phyloP scores from a whole-genome alignment of 768 basidiomycete genomes.

The Russula vinacea region DNA sequence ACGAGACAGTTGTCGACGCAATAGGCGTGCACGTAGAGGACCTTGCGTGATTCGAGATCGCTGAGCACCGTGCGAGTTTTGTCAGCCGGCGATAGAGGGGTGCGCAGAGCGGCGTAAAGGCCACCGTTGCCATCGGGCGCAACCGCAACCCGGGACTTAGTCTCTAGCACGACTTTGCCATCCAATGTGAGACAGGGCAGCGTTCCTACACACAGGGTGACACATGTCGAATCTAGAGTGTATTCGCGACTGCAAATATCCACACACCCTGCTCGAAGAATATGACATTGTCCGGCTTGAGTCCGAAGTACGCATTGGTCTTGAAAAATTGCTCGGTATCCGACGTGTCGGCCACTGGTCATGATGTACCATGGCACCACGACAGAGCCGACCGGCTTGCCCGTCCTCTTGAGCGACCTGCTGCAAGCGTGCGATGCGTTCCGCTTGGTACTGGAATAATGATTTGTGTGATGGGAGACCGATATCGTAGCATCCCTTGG shows the following conservation, averaged over 20 bases:
- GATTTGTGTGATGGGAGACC: conserved; percentile 89
- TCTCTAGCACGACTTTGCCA: conserved; percentile 88
- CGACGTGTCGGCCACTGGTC: conserved; percentile 91
- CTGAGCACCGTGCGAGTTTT: conserved; percentile 73
- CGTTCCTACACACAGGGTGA: conserved; percentile 56
- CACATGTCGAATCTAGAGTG: background rate
- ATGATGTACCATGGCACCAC: conserved; percentile 97
- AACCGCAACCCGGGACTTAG: conserved; percentile 75
- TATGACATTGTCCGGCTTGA: conserved; percentile 73
- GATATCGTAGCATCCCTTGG: conserved; percentile 98
- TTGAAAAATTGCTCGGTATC: conserved; percentile 86
- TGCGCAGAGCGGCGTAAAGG: conserved; percentile 88
- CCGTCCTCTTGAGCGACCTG: conserved; percentile 59
- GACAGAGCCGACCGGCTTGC: conserved; percentile 57
- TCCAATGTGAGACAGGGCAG: conserved; percentile 93
- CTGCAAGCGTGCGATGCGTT: conserved; percentile 85
- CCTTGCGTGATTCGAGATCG: conserved; percentile 69
- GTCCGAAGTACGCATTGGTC: conserved; percentile 75
- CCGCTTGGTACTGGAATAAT: conserved; percentile 97
- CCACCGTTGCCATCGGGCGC: conserved; percentile 99
- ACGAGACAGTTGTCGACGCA: conserved; percentile 99
- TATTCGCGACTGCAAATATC: background rate
- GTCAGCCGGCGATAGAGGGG: conserved; percentile 60
- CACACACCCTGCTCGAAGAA: conserved; percentile 92
- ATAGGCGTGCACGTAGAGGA: conserved; percentile 91